Evolutionary conservation across 768 basidiomycete species (phyloP), one percentile per base, ranked within the genome.

Genomic region (Leccinum incarnatum): DNA sequence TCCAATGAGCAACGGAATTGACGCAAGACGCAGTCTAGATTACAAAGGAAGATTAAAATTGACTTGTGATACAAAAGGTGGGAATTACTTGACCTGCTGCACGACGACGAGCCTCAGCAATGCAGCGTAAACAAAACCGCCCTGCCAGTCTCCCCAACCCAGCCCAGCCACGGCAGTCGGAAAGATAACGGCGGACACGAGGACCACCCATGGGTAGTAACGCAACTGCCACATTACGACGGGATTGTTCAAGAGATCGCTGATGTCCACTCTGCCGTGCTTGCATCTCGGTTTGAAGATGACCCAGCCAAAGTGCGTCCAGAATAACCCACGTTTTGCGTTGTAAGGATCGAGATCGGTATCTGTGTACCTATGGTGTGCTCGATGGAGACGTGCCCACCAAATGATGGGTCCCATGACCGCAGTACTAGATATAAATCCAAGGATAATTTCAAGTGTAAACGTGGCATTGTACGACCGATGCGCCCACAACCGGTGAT

Each of bases 351-450:
- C 53, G 17, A 58, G 53, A 30, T 58, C 57, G 17, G 57, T 58
- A 29, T 58, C 57, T n/a, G 57, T 55, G 14, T 58, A 49, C 46
- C 57, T 36, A 49, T 58, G 57, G 47, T 58, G 57, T 9, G 46
- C 57, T 7, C 53, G 34, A 12, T 57, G 56, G 42, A 46, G 42
- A 9, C 45, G 32, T 25, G 51, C 42, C 42, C 56, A 54, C 52
- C 52, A 54, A 8, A 54, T 47, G 32, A 57, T 54, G 19, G 56
- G 45, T 30, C 32, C 51, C 56, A 25, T 21, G 32, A 21, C 51
- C 14, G 56, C 32, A 17, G 46, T n/a, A 32, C 21, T 36, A 19
- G 34, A 47, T 19, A 54, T n/a, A 23, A 58, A 48, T 5, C 17
- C 56, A 30, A 55, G 46, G 34, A 48, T 23, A 19, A 48, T 11